Conservation (phyloP, 106 monocot genomes). For the Allium cepa region DNA sequence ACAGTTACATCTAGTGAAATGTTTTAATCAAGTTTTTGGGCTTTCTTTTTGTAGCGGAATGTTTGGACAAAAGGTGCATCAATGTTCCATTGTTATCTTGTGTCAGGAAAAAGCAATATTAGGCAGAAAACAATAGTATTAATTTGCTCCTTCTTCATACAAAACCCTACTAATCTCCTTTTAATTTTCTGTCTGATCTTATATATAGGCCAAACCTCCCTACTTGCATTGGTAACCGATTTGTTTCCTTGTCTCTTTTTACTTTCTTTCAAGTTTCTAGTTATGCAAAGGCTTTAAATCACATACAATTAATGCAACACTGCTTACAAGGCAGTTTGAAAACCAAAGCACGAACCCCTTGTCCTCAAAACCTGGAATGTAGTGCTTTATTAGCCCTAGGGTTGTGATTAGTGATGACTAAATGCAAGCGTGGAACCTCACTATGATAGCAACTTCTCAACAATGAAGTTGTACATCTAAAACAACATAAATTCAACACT, state of each 20-base stretch:
- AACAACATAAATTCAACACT: neutral
- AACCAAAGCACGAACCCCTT: constrained; percentile 2
- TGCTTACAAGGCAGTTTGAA: constrained; percentile 5
- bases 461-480: neutral
- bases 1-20: no score
- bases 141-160: neutral
- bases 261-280: constrained; percentile 6
- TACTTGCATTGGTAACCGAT: neutral
- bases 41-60: no score
- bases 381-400: constrained; percentile 1
- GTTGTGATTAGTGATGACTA: constrained; percentile 7
- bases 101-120: neutral
- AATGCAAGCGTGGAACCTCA: neutral
- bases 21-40: no score
- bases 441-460: constrained; percentile 7
- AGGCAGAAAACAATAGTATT: neutral
- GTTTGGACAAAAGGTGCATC: no score
- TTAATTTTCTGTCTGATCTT: neutral
- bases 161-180: neutral
- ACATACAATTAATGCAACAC: constrained; percentile 3
- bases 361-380: constrained; percentile 10
- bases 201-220: neutral
- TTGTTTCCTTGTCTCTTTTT: constrained; percentile 4
- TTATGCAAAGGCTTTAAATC: neutral
- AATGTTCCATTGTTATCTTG: no score